Evolutionary conservation across 768 basidiomycete species (phyloP), one percentile per base, ranked within the genome.

Genomic region (Collybiopsis luxurians): DNA sequence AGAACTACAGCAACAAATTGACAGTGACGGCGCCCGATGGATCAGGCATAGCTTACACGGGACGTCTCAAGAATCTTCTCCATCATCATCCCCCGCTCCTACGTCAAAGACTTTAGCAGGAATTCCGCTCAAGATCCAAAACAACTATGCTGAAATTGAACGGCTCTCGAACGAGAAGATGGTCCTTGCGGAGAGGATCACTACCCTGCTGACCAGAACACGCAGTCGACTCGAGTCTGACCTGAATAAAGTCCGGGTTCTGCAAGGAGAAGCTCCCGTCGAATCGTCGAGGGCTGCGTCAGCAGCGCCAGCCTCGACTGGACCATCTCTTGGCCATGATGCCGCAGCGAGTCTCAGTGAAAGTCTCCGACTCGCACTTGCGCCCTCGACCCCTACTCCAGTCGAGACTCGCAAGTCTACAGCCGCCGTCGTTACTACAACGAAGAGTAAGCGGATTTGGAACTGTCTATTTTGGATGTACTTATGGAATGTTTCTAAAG

Each of bases 1-100:
- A 82, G 81, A 80, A 44, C 63, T 83, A 1, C 79, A 81, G 61
- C 70, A 72, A 55, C 79, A 82, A 56, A 80, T 82, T 38, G 78
- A 80, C 66, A 72, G 68, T 61, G 79, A 81, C 59, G 70, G 76
- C 7, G 68, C 75, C 4, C 73, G 73, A 60, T 83, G 81, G 65
- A 79, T 83, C 55, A 79, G 79, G 23, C 76, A 77, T 61, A 72
- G 74, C 7, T 63, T 79, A 27, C 73, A 72, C 13, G 64, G 23
- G 13, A 55, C 69, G 10, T 66, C 68, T 59, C 64, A 11, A 61
- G 68, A 5, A 56, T 60, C 23, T 53, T 67, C 66, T 15, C 65
- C 65, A 12, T 63, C 69, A 15, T 63, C 66, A n/a, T 64, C 73
- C 34, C 71, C 72, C 11, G 69, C 74, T 1, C 71, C 76, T 4